phyloP scores from a whole-genome alignment of 2,329 filamentous ascomycete genomes.

The Talaromyces amestolkiae region DNA sequence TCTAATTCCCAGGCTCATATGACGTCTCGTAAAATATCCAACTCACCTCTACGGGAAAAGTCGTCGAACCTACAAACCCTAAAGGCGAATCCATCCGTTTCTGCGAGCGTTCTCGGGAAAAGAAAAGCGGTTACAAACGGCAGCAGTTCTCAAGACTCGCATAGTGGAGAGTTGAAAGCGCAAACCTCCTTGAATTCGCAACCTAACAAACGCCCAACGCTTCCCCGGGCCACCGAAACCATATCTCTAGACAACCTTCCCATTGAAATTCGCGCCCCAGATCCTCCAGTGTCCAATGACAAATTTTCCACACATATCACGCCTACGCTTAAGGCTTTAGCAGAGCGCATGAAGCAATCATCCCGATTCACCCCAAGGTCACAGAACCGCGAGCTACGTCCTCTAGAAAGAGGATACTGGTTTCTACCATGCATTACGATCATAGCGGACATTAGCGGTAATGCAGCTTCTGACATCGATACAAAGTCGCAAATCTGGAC shows the following conservation, averaged over 20 bases:
- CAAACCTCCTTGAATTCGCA: background rate
- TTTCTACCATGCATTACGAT: conserved; percentile 46
- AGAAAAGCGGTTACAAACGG: background rate
- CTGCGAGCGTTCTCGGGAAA: conserved; percentile 8
- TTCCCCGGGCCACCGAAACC: conserved; percentile 7
- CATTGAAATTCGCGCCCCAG: conserved; percentile 51
- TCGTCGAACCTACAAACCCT: background rate
- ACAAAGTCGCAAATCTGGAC: conserved; percentile 33
- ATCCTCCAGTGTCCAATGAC: conserved; percentile 50
- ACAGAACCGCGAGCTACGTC: conserved; percentile 51
- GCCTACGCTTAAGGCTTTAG: conserved; percentile 53
- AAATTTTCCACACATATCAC: conserved; percentile 58
- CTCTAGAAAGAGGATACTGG: conserved; percentile 78
- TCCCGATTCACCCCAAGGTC: conserved; percentile 54
- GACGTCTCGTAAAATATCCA: background rate
- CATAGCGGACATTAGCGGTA: background rate
- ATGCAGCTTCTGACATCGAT: background rate
- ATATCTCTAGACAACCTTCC: conserved; percentile 27
- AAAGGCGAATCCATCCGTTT: background rate
- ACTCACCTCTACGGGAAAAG: background rate
- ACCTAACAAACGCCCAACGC: conserved; percentile 2
- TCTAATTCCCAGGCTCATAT: background rate
- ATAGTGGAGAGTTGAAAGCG: background rate
- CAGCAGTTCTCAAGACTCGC: background rate
- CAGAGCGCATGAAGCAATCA: conserved; percentile 51